Evolutionary conservation across 306 rosid genomes (phyloP), one percentile per base, ranked within the genome.

Genomic region (Castanea crenata): DNA sequence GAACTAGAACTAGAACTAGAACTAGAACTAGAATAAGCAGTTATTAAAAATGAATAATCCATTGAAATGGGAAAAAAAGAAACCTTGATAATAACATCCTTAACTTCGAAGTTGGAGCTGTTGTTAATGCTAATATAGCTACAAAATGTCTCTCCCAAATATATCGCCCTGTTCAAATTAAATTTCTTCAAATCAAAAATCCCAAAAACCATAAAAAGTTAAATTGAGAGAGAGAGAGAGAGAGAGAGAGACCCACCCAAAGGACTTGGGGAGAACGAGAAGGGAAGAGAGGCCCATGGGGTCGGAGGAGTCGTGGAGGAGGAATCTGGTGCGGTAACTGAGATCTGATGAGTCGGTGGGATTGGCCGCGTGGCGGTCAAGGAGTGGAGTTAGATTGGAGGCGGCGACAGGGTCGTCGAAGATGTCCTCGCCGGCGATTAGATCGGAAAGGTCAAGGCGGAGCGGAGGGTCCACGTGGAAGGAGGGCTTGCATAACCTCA

Each of bases 231-330:
- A 27, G 74, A 6, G 46, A 61, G 68, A 13, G 68, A 6, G 59
- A 56, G 65, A 38, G 31, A n/a, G 56, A 51, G 64, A 67, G 72
- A 14, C 11, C 46, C 3, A 81, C 97, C 99, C 98, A 79, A 95
- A 95, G 49, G 99, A 90, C 85, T 95, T 98, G 21, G 98, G 99
- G 83, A 95, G 99, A 55, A 95, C 97, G 84, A 95, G 97, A 88
- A 95, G 98, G 79, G 94, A 97, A 49, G 96, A 89, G 91, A 95
- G 96, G 54, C 98, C 97, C 88, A 92, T 84, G 62, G 99, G 82
- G 63, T 91, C 97, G 70, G 91, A 85, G 83, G 78, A 82, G 29
- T 95, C 90, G 16, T 77, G 88, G 80, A 95, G 97, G 84, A 92
- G 92, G 88, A 92, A 91, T 18, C 98, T 79, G 79, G 81, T 32